Evolutionary conservation across 768 basidiomycete species (phyloP).

Genomic region (Mrakia hoshinonis): DNA sequence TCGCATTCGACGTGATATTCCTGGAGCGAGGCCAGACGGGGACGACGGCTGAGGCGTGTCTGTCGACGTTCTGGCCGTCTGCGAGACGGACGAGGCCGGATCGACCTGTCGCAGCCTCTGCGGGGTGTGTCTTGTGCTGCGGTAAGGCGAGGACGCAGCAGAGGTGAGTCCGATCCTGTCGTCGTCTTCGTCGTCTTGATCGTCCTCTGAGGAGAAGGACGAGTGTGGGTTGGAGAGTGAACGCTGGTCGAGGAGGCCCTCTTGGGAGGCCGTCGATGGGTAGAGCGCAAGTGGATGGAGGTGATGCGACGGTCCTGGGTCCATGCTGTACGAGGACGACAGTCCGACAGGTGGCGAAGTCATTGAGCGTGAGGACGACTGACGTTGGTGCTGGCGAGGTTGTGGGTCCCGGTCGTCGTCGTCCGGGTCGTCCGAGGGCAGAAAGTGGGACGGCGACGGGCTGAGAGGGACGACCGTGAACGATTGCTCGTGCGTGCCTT

Average conservation of each 20-base stretch:
- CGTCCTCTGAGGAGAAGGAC: background rate
- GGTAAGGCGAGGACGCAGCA: background rate
- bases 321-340: background rate
- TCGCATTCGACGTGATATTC: background rate
- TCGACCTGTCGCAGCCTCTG: background rate
- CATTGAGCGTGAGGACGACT: background rate
- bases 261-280: background rate
- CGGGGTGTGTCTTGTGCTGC: background rate
- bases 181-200: conserved; percentile 1
- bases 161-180: background rate
- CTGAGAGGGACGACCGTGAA: background rate
- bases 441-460: background rate
- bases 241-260: background rate
- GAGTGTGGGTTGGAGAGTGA: background rate
- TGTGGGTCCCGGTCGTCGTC: background rate
- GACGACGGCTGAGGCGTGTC: background rate
- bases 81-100: background rate
- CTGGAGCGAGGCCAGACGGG: background rate
- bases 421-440: background rate
- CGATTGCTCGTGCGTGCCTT: background rate
- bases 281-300: background rate
- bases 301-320: background rate
- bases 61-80: background rate
- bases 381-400: background rate
- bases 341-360: background rate